Base-by-base conservation (phyloP, 78 protist species). In the Dictyostelium brefeldianum region DNA sequence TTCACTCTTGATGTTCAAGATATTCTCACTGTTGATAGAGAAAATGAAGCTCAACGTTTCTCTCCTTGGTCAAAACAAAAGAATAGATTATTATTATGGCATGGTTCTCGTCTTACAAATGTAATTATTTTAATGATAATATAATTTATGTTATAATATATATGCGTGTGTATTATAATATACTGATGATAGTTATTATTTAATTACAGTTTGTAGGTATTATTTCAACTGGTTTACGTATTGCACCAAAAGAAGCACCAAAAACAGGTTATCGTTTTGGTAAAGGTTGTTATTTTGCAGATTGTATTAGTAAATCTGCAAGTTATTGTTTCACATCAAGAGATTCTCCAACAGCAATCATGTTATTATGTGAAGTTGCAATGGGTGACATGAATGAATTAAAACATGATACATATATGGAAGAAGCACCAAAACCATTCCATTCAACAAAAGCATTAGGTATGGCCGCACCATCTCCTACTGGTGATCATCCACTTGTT, bases 171-270 rank as follows among this genome's bases (percentile, higher is more conserved):
- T n/a, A n/a, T n/a, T n/a, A n/a, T n/a, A n/a, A n/a, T n/a, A n/a
- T n/a, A n/a, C n/a, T n/a, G n/a, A n/a, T n/a, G n/a, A n/a, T n/a
- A n/a, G n/a, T n/a, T n/a, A n/a, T n/a, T n/a, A n/a, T n/a, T n/a
- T n/a, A n/a, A n/a, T 36, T 36, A 36, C 43, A 36, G 43, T 96
- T 84, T 82, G 95, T 89, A 9, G 97, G 97, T n/a, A 97, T 97
- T 27, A 84, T 97, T 14, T 48, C 97, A 43, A 89, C 94, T 22
- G 98, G 98, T 59, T 92, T 97, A 15, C n/a, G 96, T 27, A 97
- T 97, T 83, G 98, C 98, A 5, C 98, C 98, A 56, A 97, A 97
- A 12, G 96, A 96, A 25, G 98, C 98, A 8, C 97, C 97, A 46
- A 56, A 47, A 70, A 92, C 97, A 27, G 98, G 98, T 43, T 96